Evolutionary conservation across 2,329 filamentous ascomycete species (phyloP).

Genomic region (Cylindrodendrum hubeiense): DNA sequence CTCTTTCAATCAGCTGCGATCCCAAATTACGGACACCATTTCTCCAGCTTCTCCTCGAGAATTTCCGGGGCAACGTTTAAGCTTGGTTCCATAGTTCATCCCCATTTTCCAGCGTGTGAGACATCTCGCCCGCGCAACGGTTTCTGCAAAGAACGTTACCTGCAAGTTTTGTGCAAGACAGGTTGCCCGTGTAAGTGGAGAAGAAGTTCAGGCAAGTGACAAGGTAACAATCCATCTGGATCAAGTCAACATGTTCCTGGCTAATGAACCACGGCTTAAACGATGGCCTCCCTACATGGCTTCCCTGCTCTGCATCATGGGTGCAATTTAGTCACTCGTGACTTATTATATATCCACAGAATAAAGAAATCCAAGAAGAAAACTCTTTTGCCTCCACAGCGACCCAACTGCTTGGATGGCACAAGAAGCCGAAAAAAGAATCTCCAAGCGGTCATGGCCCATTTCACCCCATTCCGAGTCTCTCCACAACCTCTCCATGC

Average conservation of each 20-base stretch:
- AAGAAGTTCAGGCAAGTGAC: neutral
- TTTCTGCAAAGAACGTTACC: neutral
- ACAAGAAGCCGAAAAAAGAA: neutral
- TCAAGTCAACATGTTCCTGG: neutral
- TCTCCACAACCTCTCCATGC: neutral
- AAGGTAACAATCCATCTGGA: neutral
- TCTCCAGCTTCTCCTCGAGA: neutral
- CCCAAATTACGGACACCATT: neutral
- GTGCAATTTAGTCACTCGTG: neutral
- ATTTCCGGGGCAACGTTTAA: slow-evolving; percentile 4
- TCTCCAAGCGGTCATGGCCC: neutral
- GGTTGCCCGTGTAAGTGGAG: neutral
- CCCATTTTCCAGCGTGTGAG: neutral
- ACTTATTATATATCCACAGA: neutral
- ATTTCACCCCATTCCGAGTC: too few species aligned
- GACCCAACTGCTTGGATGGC: neutral
- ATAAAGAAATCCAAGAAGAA: neutral
- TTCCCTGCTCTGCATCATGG: neutral
- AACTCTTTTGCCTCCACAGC: neutral
- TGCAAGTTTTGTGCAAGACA: neutral
- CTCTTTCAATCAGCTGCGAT: slow-evolving; percentile 4
- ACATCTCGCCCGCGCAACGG: neutral
- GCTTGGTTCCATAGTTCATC: slow-evolving; percentile 11
- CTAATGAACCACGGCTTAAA: slow-evolving; percentile 3
- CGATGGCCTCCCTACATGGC: neutral